Evolutionary conservation across 2,329 filamentous ascomycete genomes (phyloP).

Genomic region (Mollisia scopiformis): DNA sequence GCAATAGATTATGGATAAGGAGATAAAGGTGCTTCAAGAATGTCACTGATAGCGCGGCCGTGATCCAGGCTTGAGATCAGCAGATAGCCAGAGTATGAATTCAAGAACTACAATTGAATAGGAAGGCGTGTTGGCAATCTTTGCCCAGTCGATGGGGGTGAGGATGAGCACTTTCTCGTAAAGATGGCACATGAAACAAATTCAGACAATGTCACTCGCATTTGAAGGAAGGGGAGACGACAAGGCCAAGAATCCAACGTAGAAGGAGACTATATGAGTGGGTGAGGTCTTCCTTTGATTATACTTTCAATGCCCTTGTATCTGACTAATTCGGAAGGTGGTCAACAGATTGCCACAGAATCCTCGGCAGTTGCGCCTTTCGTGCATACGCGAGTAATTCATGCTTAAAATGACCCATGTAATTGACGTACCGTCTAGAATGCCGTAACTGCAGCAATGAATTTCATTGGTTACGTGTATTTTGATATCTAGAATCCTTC

Average conservation of each 20-base stretch:
- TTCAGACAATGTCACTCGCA: neutral
- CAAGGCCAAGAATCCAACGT: neutral
- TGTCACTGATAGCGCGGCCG: neutral
- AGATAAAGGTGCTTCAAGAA: too few relatives aligned
- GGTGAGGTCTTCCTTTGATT: too few relatives aligned
- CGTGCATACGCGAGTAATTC: neutral
- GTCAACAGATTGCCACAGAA: neutral
- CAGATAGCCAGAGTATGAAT: neutral
- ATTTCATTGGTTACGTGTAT: neutral
- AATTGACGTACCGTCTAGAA: neutral
- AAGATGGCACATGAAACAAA: neutral
- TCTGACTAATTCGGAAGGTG: neutral
- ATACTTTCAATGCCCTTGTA: too few relatives aligned
- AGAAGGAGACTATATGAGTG: too few relatives aligned
- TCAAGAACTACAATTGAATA: neutral
- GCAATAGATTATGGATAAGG: too few relatives aligned
- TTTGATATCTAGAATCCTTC: neutral
- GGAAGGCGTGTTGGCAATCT: neutral
- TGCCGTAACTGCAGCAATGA: neutral
- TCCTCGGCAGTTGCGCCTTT: constrained; percentile 2
- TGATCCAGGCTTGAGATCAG: neutral
- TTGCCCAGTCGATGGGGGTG: neutral
- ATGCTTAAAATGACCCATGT: neutral
- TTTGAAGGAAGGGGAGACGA: neutral
- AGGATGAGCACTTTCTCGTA: neutral